Evolutionary conservation across 805 yeast genomes (phyloP).

Genomic region (Isabelozyma pseudorhagii): DNA sequence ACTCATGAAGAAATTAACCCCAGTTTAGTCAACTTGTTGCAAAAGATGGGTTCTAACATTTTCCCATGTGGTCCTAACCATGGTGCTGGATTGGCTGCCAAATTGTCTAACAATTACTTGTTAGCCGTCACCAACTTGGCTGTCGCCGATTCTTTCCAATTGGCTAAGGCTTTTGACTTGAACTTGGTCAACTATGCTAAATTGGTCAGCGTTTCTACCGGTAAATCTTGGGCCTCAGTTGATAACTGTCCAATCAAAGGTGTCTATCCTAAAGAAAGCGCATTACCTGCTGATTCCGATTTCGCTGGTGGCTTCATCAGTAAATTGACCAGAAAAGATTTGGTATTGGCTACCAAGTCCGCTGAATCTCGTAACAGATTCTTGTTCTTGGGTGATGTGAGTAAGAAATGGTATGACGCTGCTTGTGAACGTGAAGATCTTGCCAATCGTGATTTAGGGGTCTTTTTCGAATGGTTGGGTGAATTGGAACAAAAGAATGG

Average conservation of each 20-base stretch:
- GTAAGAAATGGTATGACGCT: conserved; percentile 39
- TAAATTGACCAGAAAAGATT: conserved; percentile 43
- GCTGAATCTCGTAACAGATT: conserved; percentile 32
- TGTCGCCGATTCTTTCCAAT: conserved; percentile 52
- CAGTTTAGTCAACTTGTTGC: conserved; percentile 24
- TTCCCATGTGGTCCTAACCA: conserved; percentile 48
- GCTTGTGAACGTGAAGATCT: conserved; percentile 41
- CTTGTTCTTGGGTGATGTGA: conserved; percentile 36
- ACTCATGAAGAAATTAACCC: conserved; percentile 26
- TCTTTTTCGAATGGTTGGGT: conserved; percentile 42
- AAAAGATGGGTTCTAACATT: conserved; percentile 46
- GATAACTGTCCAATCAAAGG: conserved; percentile 55
- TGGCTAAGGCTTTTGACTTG: conserved; percentile 48
- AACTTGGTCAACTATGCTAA: conserved; percentile 46
- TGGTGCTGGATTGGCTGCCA: conserved; percentile 54
- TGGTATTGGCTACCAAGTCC: conserved; percentile 39
- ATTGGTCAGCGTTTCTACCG: conserved; percentile 50
- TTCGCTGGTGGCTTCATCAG: conserved; percentile 49
- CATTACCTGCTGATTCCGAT: conserved; percentile 43
- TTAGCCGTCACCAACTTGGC: conserved; percentile 53
- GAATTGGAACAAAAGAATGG: conserved; percentile 19
- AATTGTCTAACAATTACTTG: conserved; percentile 51
- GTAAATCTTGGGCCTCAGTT: conserved; percentile 53
- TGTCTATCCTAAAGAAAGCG: conserved; percentile 34
- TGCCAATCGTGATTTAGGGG: conserved; percentile 40